phyloP scores from a whole-genome alignment of 1,139 yeast genomes.

The Magnusiomyces fungicola region DNA sequence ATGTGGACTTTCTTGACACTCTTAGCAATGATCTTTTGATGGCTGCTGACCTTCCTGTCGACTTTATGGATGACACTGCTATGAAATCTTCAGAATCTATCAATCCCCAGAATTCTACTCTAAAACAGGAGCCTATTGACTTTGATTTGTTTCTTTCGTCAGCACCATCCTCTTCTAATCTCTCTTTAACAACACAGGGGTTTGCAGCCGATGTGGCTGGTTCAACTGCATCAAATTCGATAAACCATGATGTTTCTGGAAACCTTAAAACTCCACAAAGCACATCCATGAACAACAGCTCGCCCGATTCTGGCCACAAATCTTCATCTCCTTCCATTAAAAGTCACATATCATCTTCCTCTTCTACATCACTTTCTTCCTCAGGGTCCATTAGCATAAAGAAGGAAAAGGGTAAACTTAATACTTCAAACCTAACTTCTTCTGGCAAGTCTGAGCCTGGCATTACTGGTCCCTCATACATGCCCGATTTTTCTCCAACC shows the following conservation, averaged over 20 bases:
- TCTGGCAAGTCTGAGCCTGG: conserved; percentile 2
- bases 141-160: background rate
- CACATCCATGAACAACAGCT: background rate
- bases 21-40: background rate
- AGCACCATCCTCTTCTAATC: background rate
- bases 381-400: conserved; percentile 6
- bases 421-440: no score
- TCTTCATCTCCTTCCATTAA: conserved; percentile 1
- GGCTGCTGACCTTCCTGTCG: background rate
- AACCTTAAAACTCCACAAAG: background rate
- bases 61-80: background rate
- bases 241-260: no score
- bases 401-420: conserved; percentile 2
- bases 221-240: no score
- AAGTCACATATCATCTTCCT: conserved; percentile 1
- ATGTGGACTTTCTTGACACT: background rate
- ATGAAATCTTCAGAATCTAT: background rate
- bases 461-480: conserved; percentile 19
- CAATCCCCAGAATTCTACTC: background rate
- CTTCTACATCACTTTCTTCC: conserved; percentile 3
- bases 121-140: background rate
- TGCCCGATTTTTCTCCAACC: conserved; percentile 32
- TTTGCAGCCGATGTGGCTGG: no score
- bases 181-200: no score
- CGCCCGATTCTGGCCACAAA: background rate